These are phyloP conservation scores for Chalciporus pseudorubinellus DNA, from an alignment of 768 basidiomycete genomes.

Conservation along the genomic window DNA sequence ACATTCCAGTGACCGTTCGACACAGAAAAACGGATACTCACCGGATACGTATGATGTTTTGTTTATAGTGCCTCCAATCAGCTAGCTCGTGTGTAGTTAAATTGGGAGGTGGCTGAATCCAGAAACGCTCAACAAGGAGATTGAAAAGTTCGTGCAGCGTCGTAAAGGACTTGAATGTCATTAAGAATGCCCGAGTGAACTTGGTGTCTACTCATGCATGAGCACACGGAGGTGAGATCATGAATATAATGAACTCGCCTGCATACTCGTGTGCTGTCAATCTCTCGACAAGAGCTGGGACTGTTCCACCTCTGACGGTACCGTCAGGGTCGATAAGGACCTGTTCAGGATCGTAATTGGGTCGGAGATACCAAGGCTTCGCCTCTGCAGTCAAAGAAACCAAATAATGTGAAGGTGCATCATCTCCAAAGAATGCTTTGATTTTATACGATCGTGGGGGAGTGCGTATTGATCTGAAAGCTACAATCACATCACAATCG, in stretches of 20 bases:
- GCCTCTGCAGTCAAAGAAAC: slow-evolving; percentile 38
- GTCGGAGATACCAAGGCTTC: slow-evolving; percentile 59
- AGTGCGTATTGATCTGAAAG: slow-evolving; percentile 9
- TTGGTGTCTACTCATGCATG: slow-evolving; percentile 41
- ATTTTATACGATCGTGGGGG: slow-evolving; percentile 40
- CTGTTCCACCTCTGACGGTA: slow-evolving; percentile 58
- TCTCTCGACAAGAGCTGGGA: slow-evolving; percentile 58
- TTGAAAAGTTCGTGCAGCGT: slow-evolving; percentile 54
- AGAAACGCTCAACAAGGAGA: slow-evolving; percentile 53
- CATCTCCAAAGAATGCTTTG: slow-evolving; percentile 49
- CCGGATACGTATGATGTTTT: slow-evolving; percentile 58
- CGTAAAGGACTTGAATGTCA: slow-evolving; percentile 70
- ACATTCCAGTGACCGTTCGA: background rate
- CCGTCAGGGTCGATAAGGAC: slow-evolving; percentile 65
- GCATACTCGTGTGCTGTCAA: slow-evolving; percentile 64
- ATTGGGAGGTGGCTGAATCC: slow-evolving; percentile 49
- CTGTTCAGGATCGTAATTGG: slow-evolving; percentile 53
- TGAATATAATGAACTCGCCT: slow-evolving; percentile 37
- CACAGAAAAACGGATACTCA: slow-evolving; percentile 24
- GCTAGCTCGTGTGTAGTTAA: slow-evolving; percentile 42
- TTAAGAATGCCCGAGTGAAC: slow-evolving; percentile 60
- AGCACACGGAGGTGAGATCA: background rate
- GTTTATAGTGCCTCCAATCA: slow-evolving; percentile 59
- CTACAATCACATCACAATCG: slow-evolving; percentile 10
- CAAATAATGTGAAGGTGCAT: slow-evolving; percentile 45